These are phyloP conservation scores for Phytophthora syringae DNA, from an alignment of 352 stramenopile species.

Conservation along the genomic window DNA sequence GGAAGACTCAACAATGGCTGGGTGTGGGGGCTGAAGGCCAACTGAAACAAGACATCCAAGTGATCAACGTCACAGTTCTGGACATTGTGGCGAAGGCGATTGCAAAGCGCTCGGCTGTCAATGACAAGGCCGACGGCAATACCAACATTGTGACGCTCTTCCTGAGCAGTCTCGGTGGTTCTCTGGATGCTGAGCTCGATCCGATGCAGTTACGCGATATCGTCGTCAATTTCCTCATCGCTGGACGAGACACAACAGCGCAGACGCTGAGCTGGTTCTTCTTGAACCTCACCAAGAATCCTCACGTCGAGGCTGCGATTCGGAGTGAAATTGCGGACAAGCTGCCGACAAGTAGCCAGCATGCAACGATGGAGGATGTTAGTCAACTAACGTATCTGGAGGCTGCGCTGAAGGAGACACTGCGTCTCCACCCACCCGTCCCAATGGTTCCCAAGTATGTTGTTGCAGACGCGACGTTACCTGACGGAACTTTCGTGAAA, in stretches of 20 bases:
- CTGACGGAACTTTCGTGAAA: constrained; percentile 56
- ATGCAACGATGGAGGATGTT: constrained; percentile 48
- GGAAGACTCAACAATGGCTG: constrained; percentile 46
- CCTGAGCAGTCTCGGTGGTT: constrained; percentile 25
- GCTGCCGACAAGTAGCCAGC: constrained; percentile 28
- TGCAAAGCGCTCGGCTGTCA: constrained; percentile 4
- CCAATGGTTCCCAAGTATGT: constrained; percentile 39
- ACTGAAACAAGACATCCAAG: constrained; percentile 35
- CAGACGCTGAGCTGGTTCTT: constrained; percentile 78
- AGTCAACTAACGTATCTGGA: constrained; percentile 68
- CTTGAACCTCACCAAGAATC: constrained; percentile 53
- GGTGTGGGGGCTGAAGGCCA: constrained; percentile 37
- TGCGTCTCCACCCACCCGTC: constrained; percentile 60
- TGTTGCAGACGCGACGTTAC: constrained; percentile 51
- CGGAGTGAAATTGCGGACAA: too few relatives aligned
- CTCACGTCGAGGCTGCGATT: constrained; percentile 49
- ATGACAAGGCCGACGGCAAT: background rate
- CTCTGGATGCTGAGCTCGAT: constrained; percentile 35
- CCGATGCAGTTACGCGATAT: constrained; percentile 63
- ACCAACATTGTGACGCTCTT: constrained; percentile 32
- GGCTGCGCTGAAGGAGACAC: constrained; percentile 63
- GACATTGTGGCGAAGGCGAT: constrained; percentile 50
- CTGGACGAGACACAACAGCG: constrained; percentile 77
- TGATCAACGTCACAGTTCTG: constrained; percentile 45
- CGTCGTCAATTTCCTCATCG: constrained; percentile 81